Base-by-base conservation (phyloP, 495 filamentous ascomycete species). In the Tuber borchii region DNA sequence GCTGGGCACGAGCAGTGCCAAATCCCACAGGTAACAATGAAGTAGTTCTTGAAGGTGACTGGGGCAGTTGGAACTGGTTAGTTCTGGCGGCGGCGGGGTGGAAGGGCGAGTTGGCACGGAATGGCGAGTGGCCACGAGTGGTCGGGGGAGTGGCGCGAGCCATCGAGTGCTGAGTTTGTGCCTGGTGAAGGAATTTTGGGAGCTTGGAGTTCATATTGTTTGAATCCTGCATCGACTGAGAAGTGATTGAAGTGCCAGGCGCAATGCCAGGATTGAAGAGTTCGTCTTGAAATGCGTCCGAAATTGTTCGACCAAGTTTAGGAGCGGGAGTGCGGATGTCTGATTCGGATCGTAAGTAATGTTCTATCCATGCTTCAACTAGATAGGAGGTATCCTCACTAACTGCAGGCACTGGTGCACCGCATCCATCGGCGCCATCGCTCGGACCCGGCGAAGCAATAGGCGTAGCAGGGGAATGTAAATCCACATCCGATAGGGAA, bases 261-360 rank as follows among this genome's bases (percentile, higher is more conserved):
- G 80, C 81, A 20, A 82, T 74, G 43, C 77, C 69, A 14, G 80
- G 90, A 77, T 90, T 93, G 87, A 91, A 97, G 1, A 97, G 88
- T 80, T 95, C 93, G 83, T 97, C 94, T 80, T 90, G 87, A 80
- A 91, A 93, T 43, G 92, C 87, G 81, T 97, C 94, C 14, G 93
- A 94, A 83, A 94, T 91, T 12, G 93, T 96, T 71, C 94, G 88
- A 72, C 92, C 90, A 76, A 97, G 87, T 84, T 95, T 96, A 8
- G 94, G 92, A 51, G 93, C 69, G 61, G 85, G 84, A 44, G 86
- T 84, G 72, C 84, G 82, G 79, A 86, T 87, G 85, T 87, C 84
- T 82, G 80, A 78, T 72, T 76, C 46, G 72, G 44, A 74, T 26
- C 82, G 89, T 90, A 91, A 89, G 87, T 88, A 89, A 81, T 88